Conservation (phyloP, 768 basidiomycete genomes). For the Leucosporidium scottii region DNA sequence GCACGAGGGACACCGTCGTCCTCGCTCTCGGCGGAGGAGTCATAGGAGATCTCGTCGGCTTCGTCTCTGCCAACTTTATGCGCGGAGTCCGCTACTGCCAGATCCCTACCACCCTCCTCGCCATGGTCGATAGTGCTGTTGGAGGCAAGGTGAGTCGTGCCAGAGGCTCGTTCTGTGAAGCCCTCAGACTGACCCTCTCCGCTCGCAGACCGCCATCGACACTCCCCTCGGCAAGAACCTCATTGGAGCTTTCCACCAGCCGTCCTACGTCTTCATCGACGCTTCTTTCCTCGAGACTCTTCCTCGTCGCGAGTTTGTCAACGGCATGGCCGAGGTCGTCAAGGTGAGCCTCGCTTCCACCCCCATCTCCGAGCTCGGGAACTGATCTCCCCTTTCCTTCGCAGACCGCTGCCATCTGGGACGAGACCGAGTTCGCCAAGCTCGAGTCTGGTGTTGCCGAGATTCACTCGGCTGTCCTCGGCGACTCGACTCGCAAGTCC, state of each 20-base stretch:
- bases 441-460: constrained; percentile 79
- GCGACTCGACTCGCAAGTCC: constrained; percentile 52
- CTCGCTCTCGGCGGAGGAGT: constrained; percentile 94
- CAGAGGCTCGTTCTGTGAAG: neutral
- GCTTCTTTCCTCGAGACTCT: constrained; percentile 91
- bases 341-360: constrained; percentile 57
- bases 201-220: constrained; percentile 75
- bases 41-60: constrained; percentile 92
- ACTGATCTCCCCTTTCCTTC: neutral
- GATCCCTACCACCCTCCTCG: constrained; percentile 90
- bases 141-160: constrained; percentile 63
- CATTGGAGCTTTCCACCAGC: constrained; percentile 98
- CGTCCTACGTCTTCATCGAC: constrained; percentile 94
- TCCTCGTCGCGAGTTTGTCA: constrained; percentile 86
- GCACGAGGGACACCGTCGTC: constrained; percentile 87
- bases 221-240: constrained; percentile 97
- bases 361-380: neutral
- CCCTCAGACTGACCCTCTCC: neutral
- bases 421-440: constrained; percentile 75
- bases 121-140: constrained; percentile 97
- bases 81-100: constrained; percentile 91
- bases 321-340: constrained; percentile 97
- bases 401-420: constrained; percentile 99
- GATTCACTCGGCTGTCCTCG: constrained; percentile 74
- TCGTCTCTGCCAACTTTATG: constrained; percentile 91